These are phyloP conservation scores for Senna siamea DNA, from an alignment of 306 rosid species.

Conservation along the genomic window DNA sequence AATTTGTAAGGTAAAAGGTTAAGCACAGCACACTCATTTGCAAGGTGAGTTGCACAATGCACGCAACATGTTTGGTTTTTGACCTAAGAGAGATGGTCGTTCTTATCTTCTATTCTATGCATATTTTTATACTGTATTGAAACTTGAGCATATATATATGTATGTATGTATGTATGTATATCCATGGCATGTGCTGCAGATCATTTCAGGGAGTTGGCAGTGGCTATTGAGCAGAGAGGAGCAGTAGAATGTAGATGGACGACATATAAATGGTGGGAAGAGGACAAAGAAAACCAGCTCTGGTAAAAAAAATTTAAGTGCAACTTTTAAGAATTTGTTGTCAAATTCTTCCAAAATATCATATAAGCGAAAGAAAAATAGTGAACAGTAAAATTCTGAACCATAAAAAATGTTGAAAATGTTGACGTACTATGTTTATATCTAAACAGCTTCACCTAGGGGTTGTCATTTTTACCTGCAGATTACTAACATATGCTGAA, in stretches of 20 bases:
- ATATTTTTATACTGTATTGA: slow-evolving; percentile 12
- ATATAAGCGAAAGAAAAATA: no score
- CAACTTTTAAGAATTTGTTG: no score
- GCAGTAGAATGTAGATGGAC: slow-evolving; percentile 34
- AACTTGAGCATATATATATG: slow-evolving; percentile 24
- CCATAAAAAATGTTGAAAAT: no score
- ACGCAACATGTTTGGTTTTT: slow-evolving; percentile 12
- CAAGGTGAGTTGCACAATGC: slow-evolving; percentile 9
- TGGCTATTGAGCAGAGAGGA: slow-evolving; percentile 25
- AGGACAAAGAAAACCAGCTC: slow-evolving; percentile 58
- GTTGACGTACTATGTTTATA: no score
- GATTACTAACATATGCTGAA: neutral
- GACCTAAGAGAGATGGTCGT: neutral
- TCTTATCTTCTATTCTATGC: slow-evolving; percentile 24
- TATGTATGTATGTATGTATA: no score
- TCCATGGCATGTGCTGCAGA: slow-evolving; percentile 33
- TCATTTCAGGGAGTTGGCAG: slow-evolving; percentile 39
- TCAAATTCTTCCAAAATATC: no score
- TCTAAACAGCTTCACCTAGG: no score
- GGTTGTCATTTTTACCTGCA: no score
- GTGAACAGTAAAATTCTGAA: no score
- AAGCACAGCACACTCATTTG: neutral
- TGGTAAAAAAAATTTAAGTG: slow-evolving; percentile 43
- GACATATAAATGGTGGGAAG: slow-evolving; percentile 32
- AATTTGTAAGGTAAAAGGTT: neutral